Conservation (phyloP, 2,329 filamentous ascomycete genomes). For the Fusarium longipes region DNA sequence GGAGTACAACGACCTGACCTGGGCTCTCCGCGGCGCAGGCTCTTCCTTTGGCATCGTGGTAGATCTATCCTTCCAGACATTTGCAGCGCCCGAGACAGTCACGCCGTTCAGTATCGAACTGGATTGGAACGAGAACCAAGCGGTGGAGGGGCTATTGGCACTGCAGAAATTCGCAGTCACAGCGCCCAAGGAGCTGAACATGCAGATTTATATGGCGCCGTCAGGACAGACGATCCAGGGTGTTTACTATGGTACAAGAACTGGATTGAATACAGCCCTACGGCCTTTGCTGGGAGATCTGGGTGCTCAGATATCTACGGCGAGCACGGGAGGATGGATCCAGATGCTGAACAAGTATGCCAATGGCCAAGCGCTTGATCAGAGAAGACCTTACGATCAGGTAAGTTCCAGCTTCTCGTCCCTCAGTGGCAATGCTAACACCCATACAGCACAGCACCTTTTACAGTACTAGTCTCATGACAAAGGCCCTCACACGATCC, state of each 20-base stretch:
- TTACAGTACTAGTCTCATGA: slow-evolving; percentile 49
- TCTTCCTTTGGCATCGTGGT: slow-evolving; percentile 49
- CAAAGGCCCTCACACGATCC: slow-evolving; percentile 36
- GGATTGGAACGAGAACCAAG: slow-evolving; percentile 32
- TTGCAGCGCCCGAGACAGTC: slow-evolving; percentile 36
- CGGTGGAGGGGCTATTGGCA: slow-evolving; percentile 37
- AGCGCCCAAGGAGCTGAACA: slow-evolving; percentile 46
- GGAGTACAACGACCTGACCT: slow-evolving; percentile 46
- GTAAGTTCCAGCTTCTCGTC: slow-evolving; percentile 3
- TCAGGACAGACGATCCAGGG: slow-evolving; percentile 44
- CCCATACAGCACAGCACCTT: slow-evolving; percentile 44
- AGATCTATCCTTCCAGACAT: slow-evolving; percentile 47
- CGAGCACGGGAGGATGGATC: slow-evolving; percentile 44
- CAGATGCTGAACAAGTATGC: slow-evolving; percentile 42
- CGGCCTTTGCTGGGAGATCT: slow-evolving; percentile 39
- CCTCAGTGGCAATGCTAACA: background rate
- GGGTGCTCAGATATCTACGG: slow-evolving; percentile 7
- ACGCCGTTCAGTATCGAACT: slow-evolving; percentile 41
- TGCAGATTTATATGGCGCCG: slow-evolving; percentile 43
- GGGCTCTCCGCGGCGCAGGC: slow-evolving; percentile 48
- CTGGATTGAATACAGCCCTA: slow-evolving; percentile 25
- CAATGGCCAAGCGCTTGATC: slow-evolving; percentile 33
- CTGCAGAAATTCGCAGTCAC: slow-evolving; percentile 44
- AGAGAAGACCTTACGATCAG: slow-evolving; percentile 43
- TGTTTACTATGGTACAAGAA: slow-evolving; percentile 44